Base-by-base conservation (phyloP, 345 rosid genomes). In the Litchi chinensis region DNA sequence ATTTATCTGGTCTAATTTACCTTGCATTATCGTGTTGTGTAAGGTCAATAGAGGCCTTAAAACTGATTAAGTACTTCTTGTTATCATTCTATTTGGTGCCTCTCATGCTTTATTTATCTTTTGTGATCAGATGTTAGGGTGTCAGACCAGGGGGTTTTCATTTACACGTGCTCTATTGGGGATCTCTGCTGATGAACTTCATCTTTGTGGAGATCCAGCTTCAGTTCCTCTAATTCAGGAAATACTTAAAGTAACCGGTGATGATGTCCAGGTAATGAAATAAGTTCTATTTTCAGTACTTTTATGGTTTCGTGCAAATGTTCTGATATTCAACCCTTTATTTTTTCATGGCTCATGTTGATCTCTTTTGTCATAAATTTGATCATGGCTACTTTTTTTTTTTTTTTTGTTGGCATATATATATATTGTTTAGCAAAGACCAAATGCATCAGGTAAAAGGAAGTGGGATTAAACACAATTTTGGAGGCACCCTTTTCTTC, bases 201-300 rank as follows among this genome's bases (percentile, higher is more conserved):
- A 95, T 84, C 91, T 95, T 82, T 95, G 98, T 79, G 98, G 98
- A 68, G 98, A 95, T 84, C 83, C 97, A 50, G 98, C 98, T 73
- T 92, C 90, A 0, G 94, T 93, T 77, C 90, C 95, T 74, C 93
- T 93, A 76, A 84, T 95, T 86, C 84, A 91, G 83, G 93, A 92
- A 81, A 92, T 95, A 65, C 85, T 93, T 65, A 82, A 87, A 88
- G 95, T 82, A 75, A 92, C 98, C 56, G 94, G 90, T 37, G 98
- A 95, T 85, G 85, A 86, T 82, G 86, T 95, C 12, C 70, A 88
- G 97, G 98, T 93, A 88, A 59, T 68, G 64, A 52, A 71, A 63
- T 81, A 18, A 44, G 40, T 60, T 74, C 39, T 28, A 57, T 73
- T 24, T 41, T 40, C 54, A 60, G 24, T 60, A 22, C 65, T 60